phyloP scores from a whole-genome alignment of 805 yeast genomes.

The Candida chilensis region DNA sequence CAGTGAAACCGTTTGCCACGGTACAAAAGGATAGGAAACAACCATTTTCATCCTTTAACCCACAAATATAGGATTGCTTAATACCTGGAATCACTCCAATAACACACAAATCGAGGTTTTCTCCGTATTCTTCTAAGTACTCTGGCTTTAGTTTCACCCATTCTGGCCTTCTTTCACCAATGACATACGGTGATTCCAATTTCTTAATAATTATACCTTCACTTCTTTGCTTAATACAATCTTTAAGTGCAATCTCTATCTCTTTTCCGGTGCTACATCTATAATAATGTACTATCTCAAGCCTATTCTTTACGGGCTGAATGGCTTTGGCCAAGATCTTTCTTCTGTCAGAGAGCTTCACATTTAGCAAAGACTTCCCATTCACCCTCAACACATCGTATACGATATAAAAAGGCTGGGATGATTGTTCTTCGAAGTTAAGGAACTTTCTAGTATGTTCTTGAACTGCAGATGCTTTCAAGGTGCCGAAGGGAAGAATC shows the following conservation, averaged over 20 bases:
- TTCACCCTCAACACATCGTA: conserved; percentile 73
- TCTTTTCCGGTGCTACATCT: conserved; percentile 37
- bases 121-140: conserved; percentile 78
- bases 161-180: conserved; percentile 50
- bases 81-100: conserved; percentile 72
- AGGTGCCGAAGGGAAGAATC: conserved; percentile 72
- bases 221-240: conserved; percentile 51
- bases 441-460: conserved; percentile 33
- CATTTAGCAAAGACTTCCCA: conserved; percentile 48
- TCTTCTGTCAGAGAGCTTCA: conserved; percentile 50
- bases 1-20: conserved; percentile 79
- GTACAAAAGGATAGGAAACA: conserved; percentile 61
- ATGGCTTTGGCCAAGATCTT: conserved; percentile 34
- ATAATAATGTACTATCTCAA: conserved; percentile 37
- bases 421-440: conserved; percentile 18
- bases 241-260: conserved; percentile 44
- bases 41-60: conserved; percentile 39
- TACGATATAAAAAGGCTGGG: conserved; percentile 48
- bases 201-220: conserved; percentile 83
- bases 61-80: conserved; percentile 70
- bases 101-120: conserved; percentile 69
- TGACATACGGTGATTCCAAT: conserved; percentile 43
- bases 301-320: conserved; percentile 31
- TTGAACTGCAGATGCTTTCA: conserved; percentile 61
- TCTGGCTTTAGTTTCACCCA: conserved; percentile 94